Conservation (phyloP, 139 green algal species). For the Chlorella sp. region DNA sequence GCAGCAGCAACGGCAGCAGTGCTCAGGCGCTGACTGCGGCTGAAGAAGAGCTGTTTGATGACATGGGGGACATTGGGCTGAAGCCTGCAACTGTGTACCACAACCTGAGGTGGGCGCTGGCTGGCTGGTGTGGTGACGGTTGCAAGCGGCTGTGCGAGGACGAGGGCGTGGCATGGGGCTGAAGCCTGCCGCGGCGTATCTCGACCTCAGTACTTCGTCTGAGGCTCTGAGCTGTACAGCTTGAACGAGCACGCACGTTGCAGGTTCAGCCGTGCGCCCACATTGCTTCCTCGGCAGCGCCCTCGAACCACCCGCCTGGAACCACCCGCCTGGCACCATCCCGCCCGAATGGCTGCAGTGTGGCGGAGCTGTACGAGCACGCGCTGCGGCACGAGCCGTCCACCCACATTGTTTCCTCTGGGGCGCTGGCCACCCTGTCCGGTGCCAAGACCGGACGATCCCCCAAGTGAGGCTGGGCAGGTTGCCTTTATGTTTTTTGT, state of each 20-base stretch:
- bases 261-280: too few species aligned
- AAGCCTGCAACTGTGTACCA: conserved; percentile 77
- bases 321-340: not conserved
- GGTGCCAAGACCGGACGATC: conserved; percentile 90
- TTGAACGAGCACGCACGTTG: too few species aligned
- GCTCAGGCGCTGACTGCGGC: too few species aligned
- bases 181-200: too few species aligned
- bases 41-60: conserved; percentile 41
- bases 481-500: too few species aligned
- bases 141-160: not conserved
- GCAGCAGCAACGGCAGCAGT: too few species aligned
- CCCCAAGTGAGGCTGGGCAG: conserved; percentile 46
- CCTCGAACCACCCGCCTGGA: too few species aligned
- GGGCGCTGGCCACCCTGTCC: conserved; percentile 81
- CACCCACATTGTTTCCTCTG: conserved; percentile 70
- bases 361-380: conserved; percentile 47
- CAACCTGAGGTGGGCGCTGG: conserved; percentile 55
- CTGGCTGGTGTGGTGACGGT: too few species aligned
- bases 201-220: too few species aligned
- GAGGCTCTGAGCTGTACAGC: too few species aligned
- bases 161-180: not conserved
- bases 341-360: not conserved
- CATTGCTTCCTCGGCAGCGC: too few species aligned
- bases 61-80: conserved; percentile 72
- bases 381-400: conserved; percentile 74